Evolutionary conservation across 257 asterid genomes (phyloP).

Genomic region (Gentiana straminea): DNA sequence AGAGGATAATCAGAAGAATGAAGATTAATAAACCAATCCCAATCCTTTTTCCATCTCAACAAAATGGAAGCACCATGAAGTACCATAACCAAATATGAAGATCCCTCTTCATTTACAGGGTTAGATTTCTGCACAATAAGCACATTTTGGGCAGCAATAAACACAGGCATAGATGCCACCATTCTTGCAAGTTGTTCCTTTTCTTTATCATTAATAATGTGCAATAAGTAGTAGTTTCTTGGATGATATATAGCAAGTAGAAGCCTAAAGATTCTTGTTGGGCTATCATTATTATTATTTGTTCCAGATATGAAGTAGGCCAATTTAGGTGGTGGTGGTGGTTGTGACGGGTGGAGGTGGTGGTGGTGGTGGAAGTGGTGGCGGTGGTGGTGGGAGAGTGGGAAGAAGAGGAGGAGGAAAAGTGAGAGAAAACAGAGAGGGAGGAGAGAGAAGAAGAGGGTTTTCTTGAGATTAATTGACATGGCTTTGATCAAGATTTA

Average conservation of each 20-base stretch:
- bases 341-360: conserved; percentile 8
- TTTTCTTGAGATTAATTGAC: conserved; percentile 18
- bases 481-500: not conserved
- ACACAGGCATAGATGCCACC: conserved; percentile 22
- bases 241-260: conserved; percentile 31
- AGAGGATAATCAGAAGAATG: conserved; percentile 37
- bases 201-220: conserved; percentile 19
- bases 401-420: conserved; percentile 17
- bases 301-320: conserved; percentile 34
- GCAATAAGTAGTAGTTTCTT: conserved; percentile 31
- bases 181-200: conserved; percentile 19
- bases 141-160: conserved; percentile 28
- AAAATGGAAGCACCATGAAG: conserved; percentile 35
- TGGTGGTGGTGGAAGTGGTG: conserved; percentile 8
- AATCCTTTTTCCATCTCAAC: conserved; percentile 27
- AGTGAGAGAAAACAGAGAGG: conserved; percentile 19
- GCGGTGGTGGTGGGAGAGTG: conserved; percentile 5
- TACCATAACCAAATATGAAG: conserved; percentile 20
- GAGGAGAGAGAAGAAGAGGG: conserved; percentile 20
- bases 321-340: conserved; percentile 21
- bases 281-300: conserved; percentile 14
- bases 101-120: conserved; percentile 24
- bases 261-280: conserved; percentile 23
- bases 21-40: conserved; percentile 40
- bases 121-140: conserved; percentile 21